These are phyloP conservation scores for Aspergillus bertholletiae DNA, from an alignment of 495 filamentous ascomycete genomes.

Conservation along the genomic window DNA sequence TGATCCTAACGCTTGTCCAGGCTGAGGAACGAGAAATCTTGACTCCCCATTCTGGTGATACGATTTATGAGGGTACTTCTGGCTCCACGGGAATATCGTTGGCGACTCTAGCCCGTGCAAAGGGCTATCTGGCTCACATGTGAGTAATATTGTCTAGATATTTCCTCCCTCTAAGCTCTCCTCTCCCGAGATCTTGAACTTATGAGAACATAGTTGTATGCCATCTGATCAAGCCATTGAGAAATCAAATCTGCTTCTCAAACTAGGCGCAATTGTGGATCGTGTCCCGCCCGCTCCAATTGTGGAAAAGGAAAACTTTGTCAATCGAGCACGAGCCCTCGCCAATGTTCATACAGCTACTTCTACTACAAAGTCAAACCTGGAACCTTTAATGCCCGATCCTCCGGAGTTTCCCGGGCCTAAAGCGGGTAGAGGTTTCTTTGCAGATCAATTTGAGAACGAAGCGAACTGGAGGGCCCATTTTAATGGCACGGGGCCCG, in stretches of 20 bases:
- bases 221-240: conserved; percentile 86
- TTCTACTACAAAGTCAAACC: conserved; percentile 25
- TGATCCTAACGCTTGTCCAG: conserved; percentile 25
- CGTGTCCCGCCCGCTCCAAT: conserved; percentile 89
- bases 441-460: conserved; percentile 96
- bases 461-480: conserved; percentile 84
- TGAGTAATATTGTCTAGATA: conserved; percentile 25
- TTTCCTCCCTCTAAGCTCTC: too few species aligned
- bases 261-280: conserved; percentile 87
- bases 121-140: conserved; percentile 91
- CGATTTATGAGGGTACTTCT: conserved; percentile 95
- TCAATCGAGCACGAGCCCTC: conserved; percentile 82
- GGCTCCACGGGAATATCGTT: conserved; percentile 93
- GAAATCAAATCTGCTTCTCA: conserved; percentile 83
- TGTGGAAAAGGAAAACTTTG: conserved; percentile 84
- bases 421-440: conserved; percentile 63
- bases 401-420: conserved; percentile 8
- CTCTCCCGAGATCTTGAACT: conserved; percentile 4
- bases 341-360: conserved; percentile 66
- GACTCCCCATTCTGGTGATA: conserved; percentile 77
- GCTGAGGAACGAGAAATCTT: conserved; percentile 79
- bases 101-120: conserved; percentile 80
- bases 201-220: conserved; percentile 66
- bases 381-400: conserved; percentile 4
- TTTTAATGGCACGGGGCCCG: conserved; percentile 77